phyloP scores from a whole-genome alignment of 345 rosid genomes.

The Gossypium anomalum region DNA sequence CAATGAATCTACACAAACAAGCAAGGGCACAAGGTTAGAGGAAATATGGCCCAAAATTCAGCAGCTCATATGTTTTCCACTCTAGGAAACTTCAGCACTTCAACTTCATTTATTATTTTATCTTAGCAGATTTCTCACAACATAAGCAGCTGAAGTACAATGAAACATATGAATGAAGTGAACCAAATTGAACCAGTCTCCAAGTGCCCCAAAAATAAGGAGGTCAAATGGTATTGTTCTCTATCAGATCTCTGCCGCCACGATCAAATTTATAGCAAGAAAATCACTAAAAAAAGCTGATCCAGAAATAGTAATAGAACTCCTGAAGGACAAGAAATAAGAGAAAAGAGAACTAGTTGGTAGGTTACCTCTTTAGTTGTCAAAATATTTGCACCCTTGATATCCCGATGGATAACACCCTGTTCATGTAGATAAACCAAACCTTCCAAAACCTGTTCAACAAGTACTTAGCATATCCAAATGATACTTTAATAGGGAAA shows the following conservation, averaged over 20 bases:
- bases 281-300: background rate
- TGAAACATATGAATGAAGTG: slow-evolving; percentile 2
- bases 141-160: slow-evolving; percentile 1
- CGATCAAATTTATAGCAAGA: background rate
- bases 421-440: slow-evolving; percentile 96
- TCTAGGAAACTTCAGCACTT: background rate
- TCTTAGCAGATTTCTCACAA: background rate
- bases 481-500: slow-evolving; percentile 4
- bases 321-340: background rate
- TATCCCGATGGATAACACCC: slow-evolving; percentile 98
- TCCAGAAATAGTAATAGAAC: background rate
- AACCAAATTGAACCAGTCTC: background rate
- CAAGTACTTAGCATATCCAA: slow-evolving; percentile 21
- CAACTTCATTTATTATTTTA: background rate
- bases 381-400: slow-evolving; percentile 98
- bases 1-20: background rate
- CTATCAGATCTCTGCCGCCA: background rate
- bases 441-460: slow-evolving; percentile 87
- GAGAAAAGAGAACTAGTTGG: background rate
- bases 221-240: background rate
- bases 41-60: background rate
- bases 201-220: background rate
- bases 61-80: background rate
- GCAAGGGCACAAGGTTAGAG: background rate
- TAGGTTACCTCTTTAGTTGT: slow-evolving; percentile 88